Evolutionary conservation across 2,329 filamentous ascomycete genomes (phyloP).

Genomic region (Penicillium aurantiogriseum): DNA sequence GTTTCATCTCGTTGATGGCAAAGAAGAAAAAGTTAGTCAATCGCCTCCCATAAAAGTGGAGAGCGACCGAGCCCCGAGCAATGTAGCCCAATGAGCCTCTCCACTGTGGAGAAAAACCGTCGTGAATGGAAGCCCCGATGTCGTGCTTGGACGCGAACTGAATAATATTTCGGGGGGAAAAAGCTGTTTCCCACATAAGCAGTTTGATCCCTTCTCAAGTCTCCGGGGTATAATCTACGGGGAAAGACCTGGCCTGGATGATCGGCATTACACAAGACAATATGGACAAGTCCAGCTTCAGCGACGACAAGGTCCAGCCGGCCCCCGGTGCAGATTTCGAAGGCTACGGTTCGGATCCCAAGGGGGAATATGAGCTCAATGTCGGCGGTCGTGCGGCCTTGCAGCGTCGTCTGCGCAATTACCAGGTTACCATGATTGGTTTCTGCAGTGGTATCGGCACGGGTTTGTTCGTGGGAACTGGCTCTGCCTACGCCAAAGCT

Average conservation of each 20-base stretch:
- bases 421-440: constrained; percentile 36
- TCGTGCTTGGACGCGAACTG: constrained; percentile 17
- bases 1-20: neutral
- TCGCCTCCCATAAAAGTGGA: constrained; percentile 16
- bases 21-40: constrained; percentile 13
- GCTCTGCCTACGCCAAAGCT: constrained; percentile 65
- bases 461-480: constrained; percentile 81
- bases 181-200: constrained; percentile 5
- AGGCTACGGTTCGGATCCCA: constrained; percentile 16
- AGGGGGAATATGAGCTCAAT: constrained; percentile 33
- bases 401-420: constrained; percentile 36
- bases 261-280: neutral
- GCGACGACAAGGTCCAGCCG: constrained; percentile 16
- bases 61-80: neutral
- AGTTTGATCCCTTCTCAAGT: neutral
- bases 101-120: constrained; percentile 14
- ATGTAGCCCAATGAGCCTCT: constrained; percentile 15
- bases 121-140: constrained; percentile 10
- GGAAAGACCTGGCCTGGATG: neutral
- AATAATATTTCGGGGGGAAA: constrained; percentile 8
- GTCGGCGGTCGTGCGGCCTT: constrained; percentile 34
- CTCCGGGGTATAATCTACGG: neutral
- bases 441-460: constrained; percentile 55
- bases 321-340: constrained; percentile 9
- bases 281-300: constrained; percentile 18